Evolutionary conservation across 2,329 filamentous ascomycete species (phyloP).

Genomic region (Ascochyta fabae): DNA sequence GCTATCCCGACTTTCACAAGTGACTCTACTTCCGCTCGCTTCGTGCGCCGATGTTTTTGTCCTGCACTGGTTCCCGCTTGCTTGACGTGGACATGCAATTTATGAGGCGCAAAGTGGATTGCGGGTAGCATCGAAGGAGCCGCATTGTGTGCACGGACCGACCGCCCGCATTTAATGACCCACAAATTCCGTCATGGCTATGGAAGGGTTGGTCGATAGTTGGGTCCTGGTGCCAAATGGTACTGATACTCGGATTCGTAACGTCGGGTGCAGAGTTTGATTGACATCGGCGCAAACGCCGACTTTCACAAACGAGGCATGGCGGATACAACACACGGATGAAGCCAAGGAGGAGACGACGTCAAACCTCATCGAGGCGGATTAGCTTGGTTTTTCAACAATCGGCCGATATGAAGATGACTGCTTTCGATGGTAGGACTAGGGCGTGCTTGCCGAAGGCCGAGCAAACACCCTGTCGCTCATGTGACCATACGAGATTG

Average conservation of each 20-base stretch:
- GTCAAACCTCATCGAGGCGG: background rate
- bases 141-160: slow-evolving; percentile 2
- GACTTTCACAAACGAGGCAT: background rate
- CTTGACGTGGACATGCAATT: too few relatives aligned
- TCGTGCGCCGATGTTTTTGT: background rate
- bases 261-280: background rate
- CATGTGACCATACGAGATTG: background rate
- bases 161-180: background rate
- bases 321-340: background rate
- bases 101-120: background rate
- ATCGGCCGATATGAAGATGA: too few relatives aligned
- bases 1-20: background rate
- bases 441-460: background rate
- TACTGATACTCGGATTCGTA: background rate
- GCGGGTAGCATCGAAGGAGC: slow-evolving; percentile 3
- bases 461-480: background rate
- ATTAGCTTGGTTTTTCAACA: background rate
- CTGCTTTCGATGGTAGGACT: background rate
- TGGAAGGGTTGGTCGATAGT: background rate
- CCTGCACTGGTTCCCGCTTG: too few relatives aligned
- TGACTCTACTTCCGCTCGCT: background rate
- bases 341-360: background rate
- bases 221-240: background rate
- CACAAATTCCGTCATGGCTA: slow-evolving; percentile 8
- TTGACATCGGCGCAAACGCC: slow-evolving; percentile 5